Percentiles rank a stretch among this genome's conserved stretches.
Conservation (phyloP, 768 basidiomycete genomes). For the Auricularia heimuer region DNA sequence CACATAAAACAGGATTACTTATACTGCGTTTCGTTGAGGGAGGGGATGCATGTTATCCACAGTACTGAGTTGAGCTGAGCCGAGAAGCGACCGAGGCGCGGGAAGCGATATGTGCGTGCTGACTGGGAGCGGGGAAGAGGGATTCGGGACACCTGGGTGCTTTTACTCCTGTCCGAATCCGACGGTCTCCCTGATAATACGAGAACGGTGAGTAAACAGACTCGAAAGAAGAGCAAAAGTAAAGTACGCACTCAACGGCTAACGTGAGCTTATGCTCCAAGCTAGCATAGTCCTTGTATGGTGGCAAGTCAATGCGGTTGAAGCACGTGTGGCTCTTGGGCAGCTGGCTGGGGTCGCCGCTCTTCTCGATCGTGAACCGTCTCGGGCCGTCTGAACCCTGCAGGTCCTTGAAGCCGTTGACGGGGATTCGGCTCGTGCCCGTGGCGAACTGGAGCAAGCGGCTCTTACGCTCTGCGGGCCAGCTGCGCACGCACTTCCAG, state of each 20-base stretch:
- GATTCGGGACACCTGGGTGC: neutral
- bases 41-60: neutral
- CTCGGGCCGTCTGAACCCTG: slow-evolving; percentile 97
- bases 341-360: slow-evolving; percentile 90
- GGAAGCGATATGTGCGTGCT: neutral
- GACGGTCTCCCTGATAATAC: slow-evolving; percentile 64
- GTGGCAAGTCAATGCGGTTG: slow-evolving; percentile 92
- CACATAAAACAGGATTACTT: neutral
- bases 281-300: slow-evolving; percentile 91
- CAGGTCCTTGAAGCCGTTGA: slow-evolving; percentile 97
- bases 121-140: neutral
- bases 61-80: neutral
- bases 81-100: neutral
- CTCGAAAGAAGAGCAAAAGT: slow-evolving; percentile 7
- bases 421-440: slow-evolving; percentile 92
- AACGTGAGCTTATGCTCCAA: slow-evolving; percentile 92
- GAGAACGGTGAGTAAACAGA: slow-evolving; percentile 7
- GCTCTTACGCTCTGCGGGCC: slow-evolving; percentile 98
- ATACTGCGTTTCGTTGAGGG: neutral
- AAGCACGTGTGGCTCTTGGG: slow-evolving; percentile 89
- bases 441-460: slow-evolving; percentile 94
- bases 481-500: slow-evolving; percentile 97
- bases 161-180: slow-evolving; percentile 87
- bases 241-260: slow-evolving; percentile 73
- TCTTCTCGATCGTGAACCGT: slow-evolving; percentile 97